Base-by-base conservation (phyloP, 352 stramenopile species). In the Blastocystis sp. region DNA sequence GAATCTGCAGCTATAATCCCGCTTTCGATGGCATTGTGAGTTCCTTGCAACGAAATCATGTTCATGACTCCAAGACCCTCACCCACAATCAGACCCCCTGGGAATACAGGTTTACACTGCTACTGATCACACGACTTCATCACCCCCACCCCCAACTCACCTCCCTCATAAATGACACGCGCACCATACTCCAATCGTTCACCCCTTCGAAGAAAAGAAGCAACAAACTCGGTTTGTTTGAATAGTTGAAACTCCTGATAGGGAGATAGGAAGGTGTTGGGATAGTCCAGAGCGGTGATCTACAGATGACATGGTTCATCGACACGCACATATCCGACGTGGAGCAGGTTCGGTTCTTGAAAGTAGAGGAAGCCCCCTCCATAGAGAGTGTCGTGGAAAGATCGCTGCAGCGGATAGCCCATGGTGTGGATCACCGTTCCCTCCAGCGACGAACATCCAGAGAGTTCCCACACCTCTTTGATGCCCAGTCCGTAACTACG, bases 171-270 rank as follows among this genome's bases (percentile, higher is more conserved):
- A 29, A 97, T 91, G 68, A 96, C 96, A 50, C 97, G 94, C 59
- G 97, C 97, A 63, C 97, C 97, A 91, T 99, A 99, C 47, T 95
- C 93, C 53, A 99, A 93, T 91, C 97, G 98, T 61, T 98, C 95
- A 39, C 97, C 97, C 70, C 96, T 96, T 87, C 98, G 94, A 20
- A 99, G 91, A 90, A 98, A 94, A 64, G 94, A 94, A 43, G 92
- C 90, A 87, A 99, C 94, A 45, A 93, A 93, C 7, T 96, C 96
- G 91, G 98, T 96, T 6, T 96, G 98, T 93, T 99, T 99, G 93
- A 96, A 99, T 68, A 95, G 93, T 94, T 99, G 97, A 93, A 99
- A 99, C 92, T 99, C 97, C 90, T 98, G 93, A 91, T 98, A 98
- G 73, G 96, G 96, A 92, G 98, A 98, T 29, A 99, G 92, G 92